phyloP scores from a whole-genome alignment of 208 protist genomes.

The Strigomonas culicis region DNA sequence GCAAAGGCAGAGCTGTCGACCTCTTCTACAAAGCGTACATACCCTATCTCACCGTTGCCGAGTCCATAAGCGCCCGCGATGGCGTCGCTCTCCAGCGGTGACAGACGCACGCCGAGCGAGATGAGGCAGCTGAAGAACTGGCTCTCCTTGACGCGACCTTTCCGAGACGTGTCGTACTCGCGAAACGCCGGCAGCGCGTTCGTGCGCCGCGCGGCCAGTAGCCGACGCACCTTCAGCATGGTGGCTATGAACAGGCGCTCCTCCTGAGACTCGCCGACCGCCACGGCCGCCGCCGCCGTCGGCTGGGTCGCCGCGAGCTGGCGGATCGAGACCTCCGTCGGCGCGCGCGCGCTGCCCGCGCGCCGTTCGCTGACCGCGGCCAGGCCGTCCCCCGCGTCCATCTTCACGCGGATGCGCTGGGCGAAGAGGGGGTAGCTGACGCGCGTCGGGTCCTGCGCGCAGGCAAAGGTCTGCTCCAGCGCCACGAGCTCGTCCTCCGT shows the following conservation, averaged over 20 bases:
- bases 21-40: slow-evolving; percentile 53
- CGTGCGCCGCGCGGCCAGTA: slow-evolving; percentile 46
- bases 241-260: slow-evolving; percentile 26
- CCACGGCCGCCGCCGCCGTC: background rate
- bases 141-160: slow-evolving; percentile 71
- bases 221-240: slow-evolving; percentile 43
- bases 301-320: background rate
- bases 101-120: slow-evolving; percentile 68
- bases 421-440: slow-evolving; percentile 74
- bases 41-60: slow-evolving; percentile 68
- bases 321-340: background rate
- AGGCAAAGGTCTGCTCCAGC: slow-evolving; percentile 55
- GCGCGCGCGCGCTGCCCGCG: slow-evolving; percentile 9
- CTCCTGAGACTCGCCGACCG: slow-evolving; percentile 6
- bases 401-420: slow-evolving; percentile 40
- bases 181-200: slow-evolving; percentile 57
- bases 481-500: slow-evolving; percentile 41
- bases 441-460: slow-evolving; percentile 14
- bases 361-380: slow-evolving; percentile 47
- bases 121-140: slow-evolving; percentile 85
- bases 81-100: slow-evolving; percentile 49
- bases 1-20: slow-evolving; percentile 46
- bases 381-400: slow-evolving; percentile 42
- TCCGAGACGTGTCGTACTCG: slow-evolving; percentile 77
- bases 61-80: slow-evolving; percentile 42